Base-by-base conservation (phyloP, 495 filamentous ascomycete genomes). In the Penicillium roqueforti region DNA sequence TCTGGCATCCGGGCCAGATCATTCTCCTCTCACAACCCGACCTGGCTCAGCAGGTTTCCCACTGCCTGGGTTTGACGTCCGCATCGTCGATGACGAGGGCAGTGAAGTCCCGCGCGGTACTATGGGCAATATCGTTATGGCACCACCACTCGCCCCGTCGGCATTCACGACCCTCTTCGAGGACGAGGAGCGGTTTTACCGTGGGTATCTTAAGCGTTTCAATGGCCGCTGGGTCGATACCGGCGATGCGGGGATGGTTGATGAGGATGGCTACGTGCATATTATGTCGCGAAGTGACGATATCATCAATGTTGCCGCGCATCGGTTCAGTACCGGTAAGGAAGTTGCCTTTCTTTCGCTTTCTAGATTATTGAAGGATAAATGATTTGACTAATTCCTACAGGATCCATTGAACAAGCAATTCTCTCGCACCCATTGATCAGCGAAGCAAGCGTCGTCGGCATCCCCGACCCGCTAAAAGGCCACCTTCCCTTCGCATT, bases 101-200 rank as follows among this genome's bases (percentile, higher is more conserved):
- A 73, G 77, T 2, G 83, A 88, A 60, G 75, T 95, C 3, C 63
- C 76, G 18, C 73, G 63, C 10, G 87, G 86, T 0, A 79, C 68
- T n/a, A 95, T 91, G 87, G 92, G 92, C 0, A 97, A 97, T 63
- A 92, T 97, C 43, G 91, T 96, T 16, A 71, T 97, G 26, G 89
- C 71, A 0, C 77, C 88, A 1, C 92, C 92, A 0, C 76, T 97
- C 3, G 89, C 88, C 0, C 92, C 92, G 0, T 92, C 91, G 0
- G 92, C 85, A 0, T 89, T 96, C 67, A 86, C 87, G 0, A 89
- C 83, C 8, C 77, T 97, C 0, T 96, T 91, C 85, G 67, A 84
- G 14, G 92, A 96, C 59, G 87, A 88, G 10, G 87, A 89, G 47
- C 69, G 88, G 14, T 95, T 96, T 66, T 95, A 91, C 66, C 81